Base-by-base conservation (phyloP, 2,329 filamentous ascomycete species). In the Pseudogymnoascus sp. region DNA sequence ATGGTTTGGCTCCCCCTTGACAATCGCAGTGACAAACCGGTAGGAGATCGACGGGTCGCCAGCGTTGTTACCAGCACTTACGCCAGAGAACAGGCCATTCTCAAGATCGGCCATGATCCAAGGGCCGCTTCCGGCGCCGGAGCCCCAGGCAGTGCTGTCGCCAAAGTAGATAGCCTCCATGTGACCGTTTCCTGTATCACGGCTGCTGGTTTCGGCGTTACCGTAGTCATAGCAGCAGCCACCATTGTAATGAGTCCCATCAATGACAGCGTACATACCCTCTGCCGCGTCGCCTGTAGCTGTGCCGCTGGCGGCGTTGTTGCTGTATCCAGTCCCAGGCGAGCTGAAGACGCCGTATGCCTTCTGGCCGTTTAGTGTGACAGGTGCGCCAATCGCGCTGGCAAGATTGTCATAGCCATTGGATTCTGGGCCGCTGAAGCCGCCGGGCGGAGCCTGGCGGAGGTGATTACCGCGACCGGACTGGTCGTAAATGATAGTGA, bases 151-250 rank as follows among this genome's bases (percentile, higher is more conserved):
- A 0, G 76, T 83, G 70, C 69, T 80, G 70, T 76, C 74, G 0
- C 86, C 85, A 67, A 79, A 88, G 77, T 88, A 88, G 63, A 88
- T 83, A 62, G 85, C 83, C 69, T 89, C 86, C 85, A 89, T 89
- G 68, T 87, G 84, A 14, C 83, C 85, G 61, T 82, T 80, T 2
- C 85, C 86, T 0, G 83, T 82, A 63, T 84, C 82, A 1, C 2
- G 64, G 63, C 69, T 80, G 70, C 67, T 83, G 2, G 75, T 78
- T 73, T 85, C 82, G 52, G 81, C 82, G 58, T 84, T 84, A 55
- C 82, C 82, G 59, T 84, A 84, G 71, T 84, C 81, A 66, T 82
- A 83, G 5, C 78, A 86, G 74, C 83, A 85, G 5, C 64, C 77
- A 22, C 71, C 75, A 67, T 85, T 85, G 75, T 80, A 85, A 67